phyloP scores from a whole-genome alignment of 2,329 filamentous ascomycete species.

The Harringtonia aguacate region DNA sequence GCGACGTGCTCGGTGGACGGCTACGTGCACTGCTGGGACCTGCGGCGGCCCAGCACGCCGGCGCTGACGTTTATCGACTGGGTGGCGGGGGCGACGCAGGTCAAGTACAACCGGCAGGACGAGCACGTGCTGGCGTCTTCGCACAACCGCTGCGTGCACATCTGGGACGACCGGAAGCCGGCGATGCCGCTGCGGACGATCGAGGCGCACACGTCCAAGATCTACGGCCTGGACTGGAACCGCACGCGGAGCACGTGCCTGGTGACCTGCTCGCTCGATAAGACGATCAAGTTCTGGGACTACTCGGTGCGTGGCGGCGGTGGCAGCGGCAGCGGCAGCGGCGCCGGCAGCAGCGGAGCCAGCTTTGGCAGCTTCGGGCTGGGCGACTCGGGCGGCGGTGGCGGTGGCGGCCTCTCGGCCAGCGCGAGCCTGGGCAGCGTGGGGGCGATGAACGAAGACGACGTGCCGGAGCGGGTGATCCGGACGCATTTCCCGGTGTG shows the following conservation, averaged over 20 bases:
- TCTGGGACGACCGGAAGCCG: conserved; percentile 81
- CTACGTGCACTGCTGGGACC: conserved; percentile 87
- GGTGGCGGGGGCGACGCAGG: conserved; percentile 87
- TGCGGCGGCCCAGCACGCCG: conserved; percentile 62
- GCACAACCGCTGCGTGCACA: conserved; percentile 76
- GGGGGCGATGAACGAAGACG: conserved; percentile 31
- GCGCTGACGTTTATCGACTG: conserved; percentile 81
- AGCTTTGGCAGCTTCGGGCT: conserved; percentile 9
- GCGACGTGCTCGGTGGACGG: conserved; percentile 90
- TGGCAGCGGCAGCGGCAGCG: not conserved
- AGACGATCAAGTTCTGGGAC: conserved; percentile 91
- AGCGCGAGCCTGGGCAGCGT: not conserved
- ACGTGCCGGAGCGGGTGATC: conserved; percentile 66
- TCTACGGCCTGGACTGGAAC: conserved; percentile 94
- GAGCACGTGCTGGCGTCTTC: conserved; percentile 82
- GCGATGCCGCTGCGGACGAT: conserved; percentile 73
- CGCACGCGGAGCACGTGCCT: conserved; percentile 61
- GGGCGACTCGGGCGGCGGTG: not conserved
- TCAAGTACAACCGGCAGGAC: conserved; percentile 87
- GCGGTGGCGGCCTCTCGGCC: not conserved
- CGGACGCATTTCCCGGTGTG: conserved; percentile 78
- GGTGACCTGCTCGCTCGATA: conserved; percentile 82
- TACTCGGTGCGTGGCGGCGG: conserved; percentile 27
- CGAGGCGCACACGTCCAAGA: conserved; percentile 81
- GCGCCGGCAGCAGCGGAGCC: not conserved